Percentiles rank a stretch among this genome's conserved stretches.
Evolutionary conservation across 164 flowering plant genomes (phyloP).

Genomic region (Piper longum): DNA sequence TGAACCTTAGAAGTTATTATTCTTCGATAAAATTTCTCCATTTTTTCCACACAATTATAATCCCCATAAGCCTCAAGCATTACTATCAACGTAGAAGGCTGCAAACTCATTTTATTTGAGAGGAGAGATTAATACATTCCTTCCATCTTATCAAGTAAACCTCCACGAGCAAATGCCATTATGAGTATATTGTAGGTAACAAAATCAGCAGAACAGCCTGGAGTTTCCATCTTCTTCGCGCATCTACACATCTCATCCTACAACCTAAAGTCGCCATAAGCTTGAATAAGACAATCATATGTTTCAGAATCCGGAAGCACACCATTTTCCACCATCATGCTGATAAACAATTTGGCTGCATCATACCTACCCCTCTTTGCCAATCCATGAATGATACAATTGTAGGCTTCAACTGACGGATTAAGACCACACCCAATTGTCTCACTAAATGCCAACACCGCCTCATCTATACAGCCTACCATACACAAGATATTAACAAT

Average conservation of each 20-base stretch:
- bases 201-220: conserved; percentile 30
- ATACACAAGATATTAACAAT: neutral
- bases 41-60: conserved; percentile 33
- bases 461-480: too few relatives aligned
- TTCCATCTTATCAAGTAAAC: conserved; percentile 49
- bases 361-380: conserved; percentile 13
- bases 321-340: conserved; percentile 26
- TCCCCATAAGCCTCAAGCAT: conserved; percentile 51
- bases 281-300: conserved; percentile 39
- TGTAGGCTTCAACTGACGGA: too few relatives aligned
- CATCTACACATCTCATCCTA: conserved; percentile 47
- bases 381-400: too few relatives aligned
- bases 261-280: conserved; percentile 37
- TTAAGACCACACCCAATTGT: too few relatives aligned
- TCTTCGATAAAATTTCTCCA: conserved; percentile 32
- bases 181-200: conserved; percentile 45
- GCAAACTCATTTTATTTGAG: conserved; percentile 25
- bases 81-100: conserved; percentile 29
- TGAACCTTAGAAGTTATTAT: conserved; percentile 16
- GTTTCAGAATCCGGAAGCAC: conserved; percentile 21
- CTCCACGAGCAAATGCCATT: conserved; percentile 32
- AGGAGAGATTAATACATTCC: conserved; percentile 17
- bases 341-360: conserved; percentile 21
- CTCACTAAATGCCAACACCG: too few relatives aligned
- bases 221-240: conserved; percentile 36